phyloP scores from a whole-genome alignment of 2,329 filamentous ascomycete species.

The Cladosporium sp. region DNA sequence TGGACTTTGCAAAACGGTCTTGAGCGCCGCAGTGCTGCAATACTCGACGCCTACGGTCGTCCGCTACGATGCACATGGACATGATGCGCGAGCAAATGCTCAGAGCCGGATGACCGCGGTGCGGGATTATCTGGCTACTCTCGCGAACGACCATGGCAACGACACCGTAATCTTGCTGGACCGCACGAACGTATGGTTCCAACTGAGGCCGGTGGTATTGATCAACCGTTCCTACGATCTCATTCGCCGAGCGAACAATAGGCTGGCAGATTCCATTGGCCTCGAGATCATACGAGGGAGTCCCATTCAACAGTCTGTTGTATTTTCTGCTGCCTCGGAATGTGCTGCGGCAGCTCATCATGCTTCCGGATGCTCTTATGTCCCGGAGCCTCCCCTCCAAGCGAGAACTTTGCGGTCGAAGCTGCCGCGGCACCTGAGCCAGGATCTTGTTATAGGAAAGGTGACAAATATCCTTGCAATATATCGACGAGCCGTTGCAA shows the following conservation, averaged over 20 bases:
- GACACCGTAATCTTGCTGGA: constrained; percentile 64
- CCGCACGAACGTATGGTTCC: constrained; percentile 58
- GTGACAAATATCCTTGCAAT: constrained; percentile 13
- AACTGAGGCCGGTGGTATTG: constrained; percentile 58
- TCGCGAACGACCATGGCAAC: background rate
- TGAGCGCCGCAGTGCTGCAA: constrained; percentile 13
- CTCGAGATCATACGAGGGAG: constrained; percentile 33
- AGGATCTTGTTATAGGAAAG: constrained; percentile 14
- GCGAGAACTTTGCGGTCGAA: constrained; percentile 27
- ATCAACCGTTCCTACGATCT: constrained; percentile 57
- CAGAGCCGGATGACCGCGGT: constrained; percentile 14
- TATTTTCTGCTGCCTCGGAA: background rate
- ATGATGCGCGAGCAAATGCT: background rate
- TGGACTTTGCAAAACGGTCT: constrained; percentile 9
- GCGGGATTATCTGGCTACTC: constrained; percentile 14
- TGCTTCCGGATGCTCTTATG: background rate
- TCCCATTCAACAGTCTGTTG: background rate
- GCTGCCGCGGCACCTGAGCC: constrained; percentile 42
- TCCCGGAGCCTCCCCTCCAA: background rate
- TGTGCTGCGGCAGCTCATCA: background rate
- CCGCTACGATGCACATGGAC: constrained; percentile 1
- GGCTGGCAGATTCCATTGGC: constrained; percentile 37
- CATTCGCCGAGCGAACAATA: constrained; percentile 36
- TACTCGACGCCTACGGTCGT: constrained; percentile 17
- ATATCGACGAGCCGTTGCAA: constrained; percentile 25